These are phyloP conservation scores for Backusella luteola DNA, from an alignment of 192 early-diverging fungal species.

Conservation along the genomic window DNA sequence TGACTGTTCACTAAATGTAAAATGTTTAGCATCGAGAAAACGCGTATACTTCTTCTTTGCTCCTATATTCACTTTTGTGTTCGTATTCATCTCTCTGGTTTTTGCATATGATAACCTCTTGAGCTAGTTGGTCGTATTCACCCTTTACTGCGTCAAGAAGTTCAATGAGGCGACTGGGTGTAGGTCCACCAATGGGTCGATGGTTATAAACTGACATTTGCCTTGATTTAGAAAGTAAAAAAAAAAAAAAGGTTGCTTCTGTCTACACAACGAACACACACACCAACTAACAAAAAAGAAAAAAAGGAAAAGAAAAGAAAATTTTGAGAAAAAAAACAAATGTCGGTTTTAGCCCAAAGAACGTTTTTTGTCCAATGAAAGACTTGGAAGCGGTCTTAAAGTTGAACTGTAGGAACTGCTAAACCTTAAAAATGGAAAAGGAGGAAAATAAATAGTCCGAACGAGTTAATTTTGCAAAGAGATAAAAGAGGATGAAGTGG, in stretches of 20 bases:
- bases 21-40: constrained; percentile 5
- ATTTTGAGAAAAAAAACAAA: not conserved
- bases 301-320: not conserved
- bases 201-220: constrained; percentile 65
- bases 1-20: constrained; percentile 61
- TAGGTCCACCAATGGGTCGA: constrained; percentile 73
- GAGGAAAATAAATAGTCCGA: too few relatives aligned
- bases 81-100: constrained; percentile 86
- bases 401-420: too few relatives aligned
- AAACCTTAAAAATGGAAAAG: too few relatives aligned
- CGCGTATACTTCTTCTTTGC: not conserved
- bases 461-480: too few relatives aligned
- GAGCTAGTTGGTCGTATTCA: constrained; percentile 77
- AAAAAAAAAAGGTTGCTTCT: not conserved
- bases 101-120: constrained; percentile 72
- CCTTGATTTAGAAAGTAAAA: not conserved
- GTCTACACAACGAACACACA: not conserved
- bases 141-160: constrained; percentile 76
- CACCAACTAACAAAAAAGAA: not conserved
- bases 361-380: not conserved
- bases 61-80: constrained; percentile 67
- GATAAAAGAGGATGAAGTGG: too few relatives aligned
- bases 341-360: not conserved
- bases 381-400: not conserved
- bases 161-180: constrained; percentile 66